These are phyloP conservation scores for Prunella vulgaris DNA, from an alignment of 257 asterid species.

Conservation along the genomic window DNA sequence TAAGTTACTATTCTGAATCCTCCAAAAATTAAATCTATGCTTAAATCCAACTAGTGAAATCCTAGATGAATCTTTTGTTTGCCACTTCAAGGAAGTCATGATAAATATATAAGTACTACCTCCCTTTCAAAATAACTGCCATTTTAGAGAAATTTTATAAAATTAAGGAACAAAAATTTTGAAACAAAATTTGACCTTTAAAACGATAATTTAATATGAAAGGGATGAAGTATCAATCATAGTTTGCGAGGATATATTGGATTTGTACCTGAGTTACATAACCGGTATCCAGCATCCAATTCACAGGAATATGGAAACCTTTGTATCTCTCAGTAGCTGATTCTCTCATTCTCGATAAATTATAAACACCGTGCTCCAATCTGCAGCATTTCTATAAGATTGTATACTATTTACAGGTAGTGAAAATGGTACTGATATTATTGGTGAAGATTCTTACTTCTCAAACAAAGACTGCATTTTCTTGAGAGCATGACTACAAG, in stretches of 20 bases:
- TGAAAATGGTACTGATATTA: not conserved
- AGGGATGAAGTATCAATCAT: not conserved
- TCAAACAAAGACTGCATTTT: conserved; percentile 69
- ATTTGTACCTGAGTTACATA: conserved; percentile 55
- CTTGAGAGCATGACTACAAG: conserved; percentile 47
- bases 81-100: not conserved
- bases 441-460: conserved; percentile 27
- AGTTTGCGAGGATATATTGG: conserved; percentile 1
- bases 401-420: not conserved
- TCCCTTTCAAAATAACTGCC: no score
- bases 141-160: no score
- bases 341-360: conserved; percentile 68
- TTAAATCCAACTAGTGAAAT: not conserved
- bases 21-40: not conserved
- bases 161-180: no score
- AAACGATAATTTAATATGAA: no score
- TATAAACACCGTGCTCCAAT: conserved; percentile 68
- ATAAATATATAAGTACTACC: not conserved
- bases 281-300: conserved; percentile 87
- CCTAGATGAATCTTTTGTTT: not conserved
- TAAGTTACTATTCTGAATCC: not conserved
- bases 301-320: conserved; percentile 58
- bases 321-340: conserved; percentile 58
- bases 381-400: conserved; percentile 28
- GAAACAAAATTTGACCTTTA: no score